Percentiles rank a stretch among this genome's conserved stretches.
These are phyloP conservation scores for Lumnitzera littorea DNA, from an alignment of 345 rosid genomes.

Conservation along the genomic window DNA sequence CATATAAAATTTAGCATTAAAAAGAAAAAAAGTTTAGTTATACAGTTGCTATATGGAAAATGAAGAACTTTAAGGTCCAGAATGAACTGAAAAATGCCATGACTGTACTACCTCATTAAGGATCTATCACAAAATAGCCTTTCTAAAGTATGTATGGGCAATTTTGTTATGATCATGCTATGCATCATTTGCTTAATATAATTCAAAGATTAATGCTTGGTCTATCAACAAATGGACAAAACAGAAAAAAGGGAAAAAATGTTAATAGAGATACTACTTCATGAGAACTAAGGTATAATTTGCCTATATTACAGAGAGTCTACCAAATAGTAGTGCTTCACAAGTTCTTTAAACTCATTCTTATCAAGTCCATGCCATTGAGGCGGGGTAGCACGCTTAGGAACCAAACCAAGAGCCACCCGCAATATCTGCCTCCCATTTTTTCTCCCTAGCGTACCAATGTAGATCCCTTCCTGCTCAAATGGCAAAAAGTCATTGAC, in stretches of 20 bases:
- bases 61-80: no score
- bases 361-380: conserved; percentile 90
- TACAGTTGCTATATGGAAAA: no score
- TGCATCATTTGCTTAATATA: no score
- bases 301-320: neutral
- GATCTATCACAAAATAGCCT: no score
- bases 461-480: conserved; percentile 80
- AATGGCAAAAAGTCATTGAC: neutral
- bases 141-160: no score
- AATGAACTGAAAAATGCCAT: no score
- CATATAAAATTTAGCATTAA: no score
- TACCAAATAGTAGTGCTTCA: conserved; percentile 6
- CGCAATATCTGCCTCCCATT: conserved; percentile 49
- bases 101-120: no score
- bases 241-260: no score
- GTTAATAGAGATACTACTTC: neutral
- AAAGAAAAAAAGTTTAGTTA: no score
- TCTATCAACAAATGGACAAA: neutral
- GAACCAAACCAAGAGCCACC: conserved; percentile 97
- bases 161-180: no score
- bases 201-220: no score
- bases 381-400: conserved; percentile 61
- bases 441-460: conserved; percentile 85
- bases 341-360: conserved; percentile 84
- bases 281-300: conserved; percentile 1